Evolutionary conservation across 768 basidiomycete species (phyloP).

Genomic region (Psilocybe cubensis): DNA sequence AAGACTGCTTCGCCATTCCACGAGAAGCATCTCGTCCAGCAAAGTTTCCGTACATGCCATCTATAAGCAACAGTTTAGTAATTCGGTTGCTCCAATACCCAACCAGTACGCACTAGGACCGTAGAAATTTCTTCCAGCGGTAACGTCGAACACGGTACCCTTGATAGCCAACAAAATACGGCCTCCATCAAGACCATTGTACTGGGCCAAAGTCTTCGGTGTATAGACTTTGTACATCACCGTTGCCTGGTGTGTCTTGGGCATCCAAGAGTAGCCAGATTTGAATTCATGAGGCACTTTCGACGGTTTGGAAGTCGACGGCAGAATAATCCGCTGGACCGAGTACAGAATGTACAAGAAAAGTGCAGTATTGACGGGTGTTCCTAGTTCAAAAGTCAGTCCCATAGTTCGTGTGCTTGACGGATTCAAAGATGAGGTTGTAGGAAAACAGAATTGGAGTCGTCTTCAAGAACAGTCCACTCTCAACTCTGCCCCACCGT

Average conservation of each 20-base stretch:
- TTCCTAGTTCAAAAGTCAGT: constrained; percentile 56
- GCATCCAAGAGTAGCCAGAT: constrained; percentile 91
- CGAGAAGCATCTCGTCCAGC: constrained; percentile 95
- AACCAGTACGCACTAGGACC: constrained; percentile 74
- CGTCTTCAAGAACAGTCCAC: too few species aligned
- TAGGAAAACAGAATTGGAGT: too few species aligned
- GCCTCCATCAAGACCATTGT: constrained; percentile 63
- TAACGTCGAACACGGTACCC: constrained; percentile 92
- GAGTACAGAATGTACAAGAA: constrained; percentile 81
- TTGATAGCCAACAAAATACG: constrained; percentile 86
- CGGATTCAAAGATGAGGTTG: too few species aligned
- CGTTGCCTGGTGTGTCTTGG: constrained; percentile 77
- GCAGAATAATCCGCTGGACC: constrained; percentile 74
- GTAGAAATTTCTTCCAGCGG: constrained; percentile 88
- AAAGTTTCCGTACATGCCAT: constrained; percentile 97
- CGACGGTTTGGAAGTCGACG: constrained; percentile 54
- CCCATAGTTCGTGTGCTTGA: too few species aligned
- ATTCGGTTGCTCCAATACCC: background rate
- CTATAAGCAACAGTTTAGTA: constrained; percentile 41
- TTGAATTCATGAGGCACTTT: constrained; percentile 72
- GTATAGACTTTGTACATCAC: constrained; percentile 81
- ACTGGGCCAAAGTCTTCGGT: constrained; percentile 71
- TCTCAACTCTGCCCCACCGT: too few species aligned
- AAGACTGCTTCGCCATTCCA: constrained; percentile 98
- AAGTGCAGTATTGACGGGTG: constrained; percentile 79